Conservation (phyloP, 202 grass and related monocot species). For the Alloteropsis angusta region DNA sequence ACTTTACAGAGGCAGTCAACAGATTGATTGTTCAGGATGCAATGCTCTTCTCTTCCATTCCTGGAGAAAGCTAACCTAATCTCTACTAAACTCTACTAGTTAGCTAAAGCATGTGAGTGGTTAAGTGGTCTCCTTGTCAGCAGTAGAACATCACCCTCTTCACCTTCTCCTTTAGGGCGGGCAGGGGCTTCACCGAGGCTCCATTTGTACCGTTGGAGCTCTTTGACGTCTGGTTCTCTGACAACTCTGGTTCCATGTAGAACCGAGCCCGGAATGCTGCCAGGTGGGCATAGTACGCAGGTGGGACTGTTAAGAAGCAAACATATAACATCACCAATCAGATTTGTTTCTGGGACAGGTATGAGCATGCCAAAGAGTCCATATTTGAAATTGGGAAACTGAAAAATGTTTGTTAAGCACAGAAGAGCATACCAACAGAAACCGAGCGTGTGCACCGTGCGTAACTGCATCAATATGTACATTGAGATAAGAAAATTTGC, state of each 20-base stretch:
- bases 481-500: conserved; percentile 1
- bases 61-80: conserved; percentile 32
- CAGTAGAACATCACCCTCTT: conserved; percentile 99
- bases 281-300: conserved; percentile 90
- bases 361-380: background rate
- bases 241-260: conserved; percentile 82
- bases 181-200: conserved; percentile 66
- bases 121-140: conserved; percentile 35
- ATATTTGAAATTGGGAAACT: background rate
- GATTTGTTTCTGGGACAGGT: background rate
- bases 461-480: conserved; percentile 54
- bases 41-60: conserved; percentile 37
- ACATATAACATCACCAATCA: background rate
- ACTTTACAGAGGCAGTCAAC: conserved; percentile 42
- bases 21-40: conserved; percentile 23
- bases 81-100: conserved; percentile 48
- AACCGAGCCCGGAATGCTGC: conserved; percentile 92
- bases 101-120: conserved; percentile 31
- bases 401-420: background rate
- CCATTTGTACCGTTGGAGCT: conserved; percentile 40
- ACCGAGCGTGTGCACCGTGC: conserved; percentile 88
- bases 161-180: conserved; percentile 91
- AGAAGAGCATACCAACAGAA: conserved; percentile 63
- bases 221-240: conserved; percentile 48
- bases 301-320: conserved; percentile 54